Evolutionary conservation across 345 rosid species (phyloP).

Genomic region (Eutrema yunnanense): DNA sequence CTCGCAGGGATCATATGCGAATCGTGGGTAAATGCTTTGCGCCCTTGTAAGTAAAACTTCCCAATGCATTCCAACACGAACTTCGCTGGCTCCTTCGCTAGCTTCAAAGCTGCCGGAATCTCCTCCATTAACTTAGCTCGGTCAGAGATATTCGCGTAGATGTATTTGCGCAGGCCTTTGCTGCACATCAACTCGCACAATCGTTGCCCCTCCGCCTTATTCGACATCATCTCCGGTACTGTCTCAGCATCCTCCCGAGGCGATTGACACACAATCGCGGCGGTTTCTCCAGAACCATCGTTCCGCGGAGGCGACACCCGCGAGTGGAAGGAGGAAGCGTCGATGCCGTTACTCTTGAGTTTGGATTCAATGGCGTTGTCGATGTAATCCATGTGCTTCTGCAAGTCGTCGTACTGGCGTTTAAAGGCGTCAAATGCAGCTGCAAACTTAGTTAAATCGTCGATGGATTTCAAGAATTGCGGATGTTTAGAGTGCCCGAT

Average conservation of each 20-base stretch:
- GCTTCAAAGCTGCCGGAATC: conserved; percentile 47
- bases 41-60: conserved; percentile 54
- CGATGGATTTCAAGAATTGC: conserved; percentile 36
- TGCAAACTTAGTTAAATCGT: conserved; percentile 33
- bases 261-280: background rate
- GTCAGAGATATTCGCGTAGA: conserved; percentile 33
- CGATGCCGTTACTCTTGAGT: conserved; percentile 14
- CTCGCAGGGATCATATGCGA: conserved; percentile 49
- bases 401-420: conserved; percentile 43
- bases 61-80: conserved; percentile 72
- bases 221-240: background rate
- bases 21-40: conserved; percentile 40
- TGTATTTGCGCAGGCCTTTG: conserved; percentile 48
- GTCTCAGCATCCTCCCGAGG: background rate
- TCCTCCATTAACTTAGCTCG: conserved; percentile 40
- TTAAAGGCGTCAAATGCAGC: conserved; percentile 39
- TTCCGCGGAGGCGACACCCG: background rate
- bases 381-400: conserved; percentile 46
- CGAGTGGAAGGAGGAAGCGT: background rate
- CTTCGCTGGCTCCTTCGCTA: conserved; percentile 51
- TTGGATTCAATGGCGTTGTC: conserved; percentile 36
- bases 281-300: background rate
- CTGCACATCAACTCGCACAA: conserved; percentile 45
- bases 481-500: conserved; percentile 10
- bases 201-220: conserved; percentile 11